phyloP scores from a whole-genome alignment of 1,284 basidiomycete genomes.

The Exobasidium cylindrosporum region DNA sequence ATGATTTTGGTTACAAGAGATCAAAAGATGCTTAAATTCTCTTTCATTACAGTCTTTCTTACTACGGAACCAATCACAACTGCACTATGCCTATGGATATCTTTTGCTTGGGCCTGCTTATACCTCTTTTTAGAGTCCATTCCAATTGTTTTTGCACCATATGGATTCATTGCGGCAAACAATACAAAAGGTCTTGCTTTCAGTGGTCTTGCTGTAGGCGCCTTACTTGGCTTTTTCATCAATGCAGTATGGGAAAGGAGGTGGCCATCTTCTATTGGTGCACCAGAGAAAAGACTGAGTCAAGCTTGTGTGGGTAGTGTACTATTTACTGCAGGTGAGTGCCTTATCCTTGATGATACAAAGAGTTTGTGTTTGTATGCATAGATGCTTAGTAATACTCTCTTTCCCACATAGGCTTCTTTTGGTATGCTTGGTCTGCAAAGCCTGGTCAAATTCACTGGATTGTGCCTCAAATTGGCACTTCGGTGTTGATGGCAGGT shows the following conservation, averaged over 20 bases:
- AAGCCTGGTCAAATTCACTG: conserved; percentile 8
- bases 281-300: conserved; percentile 58
- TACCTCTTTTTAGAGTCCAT: conserved; percentile 47
- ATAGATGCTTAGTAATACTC: background rate
- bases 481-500: conserved; percentile 28
- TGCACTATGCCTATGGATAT: conserved; percentile 51
- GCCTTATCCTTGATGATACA: no score
- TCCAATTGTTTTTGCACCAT: conserved; percentile 57
- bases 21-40: background rate
- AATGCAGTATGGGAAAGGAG: conserved; percentile 51
- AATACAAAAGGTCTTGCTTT: conserved; percentile 32
- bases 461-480: conserved; percentile 18
- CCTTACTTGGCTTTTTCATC: conserved; percentile 59
- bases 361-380: no score
- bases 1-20: conserved; percentile 59
- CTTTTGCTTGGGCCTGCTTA: conserved; percentile 47
- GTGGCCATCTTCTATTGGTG: conserved; percentile 54
- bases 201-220: conserved; percentile 28
- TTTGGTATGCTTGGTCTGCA: conserved; percentile 53
- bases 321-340: conserved; percentile 22
- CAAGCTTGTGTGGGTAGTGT: conserved; percentile 51
- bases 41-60: conserved; percentile 13
- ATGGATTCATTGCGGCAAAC: conserved; percentile 62
- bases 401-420: conserved; percentile 24
- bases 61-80: conserved; percentile 74